Base-by-base conservation (phyloP, 2,329 filamentous ascomycete genomes). In the Thermoascus crustaceus region DNA sequence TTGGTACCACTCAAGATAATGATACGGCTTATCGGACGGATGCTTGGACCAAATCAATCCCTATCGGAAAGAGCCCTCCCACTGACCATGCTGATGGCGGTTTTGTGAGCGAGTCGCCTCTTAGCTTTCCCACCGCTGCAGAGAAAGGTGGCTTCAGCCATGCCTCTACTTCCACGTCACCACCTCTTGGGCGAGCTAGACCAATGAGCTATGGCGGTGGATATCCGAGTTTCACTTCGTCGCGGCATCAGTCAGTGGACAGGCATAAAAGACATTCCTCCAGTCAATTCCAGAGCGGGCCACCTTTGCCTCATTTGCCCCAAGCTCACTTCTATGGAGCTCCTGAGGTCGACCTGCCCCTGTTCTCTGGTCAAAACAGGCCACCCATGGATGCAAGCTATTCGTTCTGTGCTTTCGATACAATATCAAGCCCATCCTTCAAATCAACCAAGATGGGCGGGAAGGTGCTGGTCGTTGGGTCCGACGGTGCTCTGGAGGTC, bases 391-490 rank as follows among this genome's bases (percentile, higher is more conserved):
- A 57, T 3, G 76, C 80, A 23, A 74, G 73, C 29, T 85, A 83
- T 5, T 86, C 83, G 47, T 85, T 82, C 55, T 91, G 85, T 54
- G 80, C 82, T 4, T 87, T 94, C 49, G 88, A 94, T 55, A 78
- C 71, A 2, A 67, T 93, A 27, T 57, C 63, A 21, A 62, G 58
- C 43, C 58, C 64, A 3, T 65, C 67, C 5, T 57, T 66, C 37
- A 68, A 69, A 43, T 37, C 52, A 10, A 50, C 52, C 3, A 55
- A 53, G 18, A 50, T 53, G 39, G 54, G 51, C 63, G 45, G 35
- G 73, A 83, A 50, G 80, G 82, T 56, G 76, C 84, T 87, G 29
- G 60, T 94, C 4, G 75, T 85, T 6, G 88, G 88, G 1, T 86
- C 80, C 46, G 82, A 94, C 54, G 85, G 85, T 26, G 80, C 80